Evolutionary conservation across 2,329 filamentous ascomycete species (phyloP), one percentile per base, ranked within the genome.

Genomic region (Hymenoscyphus scutula): DNA sequence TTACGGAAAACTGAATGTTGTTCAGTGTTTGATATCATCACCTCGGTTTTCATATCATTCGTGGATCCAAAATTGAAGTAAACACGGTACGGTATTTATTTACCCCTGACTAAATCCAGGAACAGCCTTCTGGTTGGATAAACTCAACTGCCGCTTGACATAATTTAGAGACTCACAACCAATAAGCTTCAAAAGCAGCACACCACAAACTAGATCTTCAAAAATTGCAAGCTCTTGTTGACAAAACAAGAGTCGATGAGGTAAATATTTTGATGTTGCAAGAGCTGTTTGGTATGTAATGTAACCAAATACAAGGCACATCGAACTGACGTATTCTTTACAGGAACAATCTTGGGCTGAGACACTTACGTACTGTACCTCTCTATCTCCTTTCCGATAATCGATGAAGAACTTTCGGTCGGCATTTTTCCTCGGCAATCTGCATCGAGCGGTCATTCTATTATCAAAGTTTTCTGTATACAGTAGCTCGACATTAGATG

Each of bases 21-120:
- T 8, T 4, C 32, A 34, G 15, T 34, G 32, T 34, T 34, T 34
- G 32, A 34, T 34, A 13, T 34, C 32, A 32, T 10, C 1, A 8
- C 30, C 30, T 32, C 30, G 11, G 11, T 6, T 1, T 32, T 32
- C 30, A 30, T 8, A 30, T 30, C 30, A 30, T 30, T 30, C 30
- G 32, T 34, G 32, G 38, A 23, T 13, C 37, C 2, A 29, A 23
- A 11, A n/a, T 30, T 32, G 45, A 48, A 25, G 29, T 19, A 53
- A 59, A 13, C n/a, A 32, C 27, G 41, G 23, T 48, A 58, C 25
- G 19, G 23, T 34, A n/a, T 55, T 60, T n/a, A n/a, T n/a, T n/a
- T n/a, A 32, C 58, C 58, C 58, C 58, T 60, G 58, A 54, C 53
- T 55, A 56, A 41, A 55, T 55, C 30, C 58, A 60, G 58, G 58